phyloP scores from a whole-genome alignment of 2,329 filamentous ascomycete genomes.

The Cylindrodendrum hubeiense region DNA sequence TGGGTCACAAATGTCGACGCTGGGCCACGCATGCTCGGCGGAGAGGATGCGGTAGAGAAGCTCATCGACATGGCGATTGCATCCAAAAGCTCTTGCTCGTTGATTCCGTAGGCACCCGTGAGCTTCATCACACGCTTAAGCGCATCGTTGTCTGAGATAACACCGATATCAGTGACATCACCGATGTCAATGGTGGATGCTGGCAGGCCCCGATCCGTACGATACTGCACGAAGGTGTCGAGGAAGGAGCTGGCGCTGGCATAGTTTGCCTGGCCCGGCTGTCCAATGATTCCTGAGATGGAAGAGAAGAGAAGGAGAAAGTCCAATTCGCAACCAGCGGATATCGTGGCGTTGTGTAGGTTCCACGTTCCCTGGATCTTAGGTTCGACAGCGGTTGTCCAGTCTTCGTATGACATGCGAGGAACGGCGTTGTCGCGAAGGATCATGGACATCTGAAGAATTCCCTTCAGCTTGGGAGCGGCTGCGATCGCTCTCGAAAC shows the following conservation, averaged over 20 bases:
- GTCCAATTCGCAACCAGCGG: slow-evolving; percentile 41
- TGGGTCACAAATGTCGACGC: slow-evolving; percentile 15
- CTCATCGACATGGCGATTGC: too few relatives aligned
- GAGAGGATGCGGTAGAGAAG: neutral
- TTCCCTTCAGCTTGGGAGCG: slow-evolving; percentile 50
- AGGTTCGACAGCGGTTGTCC: slow-evolving; percentile 40
- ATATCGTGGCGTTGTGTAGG: slow-evolving; percentile 51
- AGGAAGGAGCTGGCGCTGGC: slow-evolving; percentile 56
- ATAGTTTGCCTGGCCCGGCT: slow-evolving; percentile 56
- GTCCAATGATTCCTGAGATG: slow-evolving; percentile 49
- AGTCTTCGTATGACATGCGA: slow-evolving; percentile 52
- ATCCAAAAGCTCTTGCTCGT: slow-evolving; percentile 29
- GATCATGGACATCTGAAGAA: slow-evolving; percentile 57
- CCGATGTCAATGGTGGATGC: slow-evolving; percentile 54
- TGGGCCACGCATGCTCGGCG: neutral
- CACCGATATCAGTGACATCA: slow-evolving; percentile 53
- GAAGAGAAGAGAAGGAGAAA: slow-evolving; percentile 56
- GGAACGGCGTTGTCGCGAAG: slow-evolving; percentile 38
- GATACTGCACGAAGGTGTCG: slow-evolving; percentile 54
- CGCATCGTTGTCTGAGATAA: slow-evolving; percentile 41
- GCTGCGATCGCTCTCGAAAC: slow-evolving; percentile 41
- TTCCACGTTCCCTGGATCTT: slow-evolving; percentile 54
- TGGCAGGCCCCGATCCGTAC: slow-evolving; percentile 49
- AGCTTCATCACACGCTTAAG: slow-evolving; percentile 23
- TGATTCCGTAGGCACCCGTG: slow-evolving; percentile 17